Base-by-base conservation (phyloP, 768 basidiomycete genomes). In the Collybia sp. region DNA sequence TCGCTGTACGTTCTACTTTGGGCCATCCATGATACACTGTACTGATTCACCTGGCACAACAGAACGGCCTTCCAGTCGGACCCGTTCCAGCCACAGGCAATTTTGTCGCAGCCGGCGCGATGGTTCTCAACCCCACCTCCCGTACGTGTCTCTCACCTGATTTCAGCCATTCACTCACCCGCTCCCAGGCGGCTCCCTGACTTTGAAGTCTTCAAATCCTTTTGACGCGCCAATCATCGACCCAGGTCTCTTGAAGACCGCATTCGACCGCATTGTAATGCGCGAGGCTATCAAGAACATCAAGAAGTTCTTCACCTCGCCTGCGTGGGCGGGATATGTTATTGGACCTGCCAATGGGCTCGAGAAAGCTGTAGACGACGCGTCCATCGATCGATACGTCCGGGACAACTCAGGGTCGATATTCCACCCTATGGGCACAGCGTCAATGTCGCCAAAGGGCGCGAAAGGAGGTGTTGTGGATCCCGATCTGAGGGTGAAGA, bases 201-300 rank as follows among this genome's bases (percentile, higher is more conserved):
- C 58, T 2, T 53, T 76, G 48, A 68, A 57, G 42, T 71, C 73
- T 11, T 67, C 55, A 13, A 58, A 68, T 51, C 63, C 73, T 12
- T 78, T 77, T 58, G 65, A 63, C 41, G 44, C 55, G 15, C 77
- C 78, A 1, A 38, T 57, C n/a, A 71, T 80, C 58, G 68, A 80
- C 53, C 74, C 75, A 2, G 69, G 70, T 48, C 73, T 79, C 60
- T 63, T 73, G 31, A 52, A 41, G 30, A 58, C 59, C 9, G 46
- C 48, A 2, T 56, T 59, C 45, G 66, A 66, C 49, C 42, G 60
- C 35, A 47, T 53, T 25, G 52, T 52, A 30, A 60, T 67, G 60
- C 52, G 53, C 5, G 51, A 58, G 43, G 63, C 58, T 12, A 56
- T 68, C 43, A 55, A 58, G 33, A 43, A 54, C 6, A 52, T 50